Evolutionary conservation across 441 rosid species (phyloP).

Genomic region (Populus hybrid): DNA sequence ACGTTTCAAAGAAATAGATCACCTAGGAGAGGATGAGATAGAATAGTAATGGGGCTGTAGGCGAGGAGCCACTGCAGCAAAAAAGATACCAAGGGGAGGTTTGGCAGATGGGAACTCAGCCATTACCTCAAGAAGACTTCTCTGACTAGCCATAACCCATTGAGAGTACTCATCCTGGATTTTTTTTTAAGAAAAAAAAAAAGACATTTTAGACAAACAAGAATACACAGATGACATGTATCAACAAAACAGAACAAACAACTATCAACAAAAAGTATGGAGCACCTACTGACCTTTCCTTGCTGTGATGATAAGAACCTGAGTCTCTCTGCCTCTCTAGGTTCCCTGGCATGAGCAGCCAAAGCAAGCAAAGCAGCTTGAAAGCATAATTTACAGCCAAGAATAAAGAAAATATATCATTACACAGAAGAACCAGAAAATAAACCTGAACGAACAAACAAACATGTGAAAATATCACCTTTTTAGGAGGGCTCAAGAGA

Average conservation of each 20-base stretch:
- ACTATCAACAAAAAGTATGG: too few relatives aligned
- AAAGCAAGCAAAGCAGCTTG: slow-evolving; percentile 32
- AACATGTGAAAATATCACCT: slow-evolving; percentile 34
- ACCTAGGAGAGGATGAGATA: slow-evolving; percentile 87
- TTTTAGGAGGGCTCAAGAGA: slow-evolving; percentile 77
- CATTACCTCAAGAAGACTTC: slow-evolving; percentile 96
- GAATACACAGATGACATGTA: too few relatives aligned
- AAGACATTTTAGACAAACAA: too few relatives aligned
- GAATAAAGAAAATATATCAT: too few relatives aligned
- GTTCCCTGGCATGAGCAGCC: slow-evolving; percentile 85
- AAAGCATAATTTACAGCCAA: too few relatives aligned
- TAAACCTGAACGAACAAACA: too few relatives aligned
- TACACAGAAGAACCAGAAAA: too few relatives aligned
- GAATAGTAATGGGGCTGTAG: slow-evolving; percentile 92
- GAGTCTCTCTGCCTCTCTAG: slow-evolving; percentile 65
- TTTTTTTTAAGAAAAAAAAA: too few relatives aligned
- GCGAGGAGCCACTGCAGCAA: slow-evolving; percentile 88
- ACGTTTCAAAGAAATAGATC: too few relatives aligned
- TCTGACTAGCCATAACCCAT: slow-evolving; percentile 81
- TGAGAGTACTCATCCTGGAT: slow-evolving; percentile 71
- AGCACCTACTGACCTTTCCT: slow-evolving; percentile 28
- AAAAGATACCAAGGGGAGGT: slow-evolving; percentile 86
- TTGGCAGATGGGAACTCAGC: slow-evolving; percentile 78
- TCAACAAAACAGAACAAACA: too few relatives aligned
- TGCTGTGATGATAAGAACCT: slow-evolving; percentile 62